Evolutionary conservation across 257 asterid species (phyloP), one percentile per base, ranked within the genome.

Genomic region (Plantago major): DNA sequence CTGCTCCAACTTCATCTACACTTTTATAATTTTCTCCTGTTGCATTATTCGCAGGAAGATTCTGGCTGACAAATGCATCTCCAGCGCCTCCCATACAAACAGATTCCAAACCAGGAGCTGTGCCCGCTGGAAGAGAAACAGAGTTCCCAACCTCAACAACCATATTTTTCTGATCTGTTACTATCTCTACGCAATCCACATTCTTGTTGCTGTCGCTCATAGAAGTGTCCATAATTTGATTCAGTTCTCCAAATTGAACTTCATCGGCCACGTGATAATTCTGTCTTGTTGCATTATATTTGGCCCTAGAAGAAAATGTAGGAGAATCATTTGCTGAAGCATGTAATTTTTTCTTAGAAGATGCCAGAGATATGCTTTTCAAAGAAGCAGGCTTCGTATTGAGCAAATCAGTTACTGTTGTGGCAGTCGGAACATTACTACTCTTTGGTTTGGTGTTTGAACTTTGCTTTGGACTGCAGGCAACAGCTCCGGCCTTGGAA

Each of bases 401-500:
- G 62, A 66, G 66, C 49, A 60, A 62, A 44, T 73, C 55, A 58
- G 68, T 46, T 64, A 17, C 61, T 22, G 22, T 60, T 70, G 71
- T 73, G 64, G 82, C 58, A 17, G 68, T 71, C 65, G 83, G 75
- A 71, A 60, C 65, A 69, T 83, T 83, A 28, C 67, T 67, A 59
- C 59, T 65, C 87, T 80, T 87, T 61, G 73, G 72, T 69, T 87
- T 89, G 67, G 69, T 71, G 73, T 66, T 81, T 62, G 85, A 74
- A 64, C 79, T 78, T 67, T 74, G 78, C 49, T 43, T 72, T 43
- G 85, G 85, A 65, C 78, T 73, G 67, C 74, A 56, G 61, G 66
- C 37, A 63, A 74, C 76, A 73, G 79, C 50, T 42, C 80, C 86
- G 56, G 44, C 67, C 74, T 69, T 87, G 68, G 85, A 68, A 45